phyloP scores from a whole-genome alignment of 352 stramenopile species.

The Pilasporangium apinafurcum region DNA sequence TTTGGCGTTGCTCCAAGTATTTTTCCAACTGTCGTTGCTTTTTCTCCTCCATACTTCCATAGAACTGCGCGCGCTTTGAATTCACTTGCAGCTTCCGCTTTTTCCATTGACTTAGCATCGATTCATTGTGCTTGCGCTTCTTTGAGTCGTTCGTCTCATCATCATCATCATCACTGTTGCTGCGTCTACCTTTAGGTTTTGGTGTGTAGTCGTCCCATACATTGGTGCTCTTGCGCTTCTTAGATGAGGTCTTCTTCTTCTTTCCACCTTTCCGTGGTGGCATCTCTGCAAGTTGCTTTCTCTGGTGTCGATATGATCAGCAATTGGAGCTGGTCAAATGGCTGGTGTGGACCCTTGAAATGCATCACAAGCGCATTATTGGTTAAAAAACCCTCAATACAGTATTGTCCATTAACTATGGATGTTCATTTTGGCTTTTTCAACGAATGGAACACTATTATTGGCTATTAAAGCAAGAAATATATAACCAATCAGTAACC shows the following conservation, averaged over 20 bases:
- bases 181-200: slow-evolving; percentile 2
- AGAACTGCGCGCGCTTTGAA: slow-evolving; percentile 37
- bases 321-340: slow-evolving; percentile 11
- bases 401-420: no score
- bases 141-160: slow-evolving; percentile 7
- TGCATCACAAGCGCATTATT: slow-evolving; percentile 10
- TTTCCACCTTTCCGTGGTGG: slow-evolving; percentile 15
- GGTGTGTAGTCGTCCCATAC: slow-evolving; percentile 36
- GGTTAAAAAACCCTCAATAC: slow-evolving; percentile 12
- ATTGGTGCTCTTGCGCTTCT: slow-evolving; percentile 47
- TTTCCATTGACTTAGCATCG: slow-evolving; percentile 80
- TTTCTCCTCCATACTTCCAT: slow-evolving; percentile 31
- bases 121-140: slow-evolving; percentile 17
- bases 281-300: slow-evolving; percentile 16
- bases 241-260: slow-evolving; percentile 34
- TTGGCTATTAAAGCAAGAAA: no score
- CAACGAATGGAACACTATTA: no score
- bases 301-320: neutral
- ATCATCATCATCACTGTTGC: slow-evolving; percentile 2
- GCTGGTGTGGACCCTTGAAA: slow-evolving; percentile 7
- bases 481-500: no score
- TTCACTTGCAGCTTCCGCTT: slow-evolving; percentile 41
- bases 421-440: no score
- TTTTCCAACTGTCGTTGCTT: slow-evolving; percentile 40
- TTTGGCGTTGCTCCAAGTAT: slow-evolving; percentile 21